Evolutionary conservation across 2,329 filamentous ascomycete genomes (phyloP).

Genomic region (Aspergillus carbonarius): DNA sequence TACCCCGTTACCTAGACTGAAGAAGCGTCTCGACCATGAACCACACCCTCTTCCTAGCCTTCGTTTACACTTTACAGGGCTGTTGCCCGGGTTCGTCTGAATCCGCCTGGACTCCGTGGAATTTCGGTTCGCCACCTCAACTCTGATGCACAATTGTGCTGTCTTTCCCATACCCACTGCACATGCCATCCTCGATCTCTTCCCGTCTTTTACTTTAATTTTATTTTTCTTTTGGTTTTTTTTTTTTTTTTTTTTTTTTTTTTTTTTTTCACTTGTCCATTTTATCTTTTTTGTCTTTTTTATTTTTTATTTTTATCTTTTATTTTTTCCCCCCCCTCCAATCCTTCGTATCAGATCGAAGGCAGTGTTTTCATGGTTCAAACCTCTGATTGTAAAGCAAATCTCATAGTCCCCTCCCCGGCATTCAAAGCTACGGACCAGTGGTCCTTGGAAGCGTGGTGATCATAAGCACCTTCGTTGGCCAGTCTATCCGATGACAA

Average conservation of each 20-base stretch:
- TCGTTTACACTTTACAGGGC: constrained; percentile 7
- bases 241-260: background rate
- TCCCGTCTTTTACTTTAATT: constrained; percentile 10
- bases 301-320: constrained; percentile 9
- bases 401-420: background rate
- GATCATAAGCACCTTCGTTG: constrained; percentile 6
- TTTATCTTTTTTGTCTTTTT: background rate
- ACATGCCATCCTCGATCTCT: constrained; percentile 2
- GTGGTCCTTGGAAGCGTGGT: constrained; percentile 1
- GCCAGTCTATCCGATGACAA: constrained; percentile 3
- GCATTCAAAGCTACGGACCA: background rate
- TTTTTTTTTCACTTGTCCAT: background rate
- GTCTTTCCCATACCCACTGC: constrained; percentile 6
- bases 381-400: background rate
- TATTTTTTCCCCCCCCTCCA: background rate
- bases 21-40: constrained; percentile 7
- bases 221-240: background rate
- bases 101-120: constrained; percentile 11
- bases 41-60: constrained; percentile 1
- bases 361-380: background rate
- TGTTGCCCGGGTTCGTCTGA: constrained; percentile 5
- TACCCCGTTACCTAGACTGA: constrained; percentile 3
- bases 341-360: constrained; percentile 5
- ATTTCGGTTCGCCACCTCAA: constrained; percentile 13
- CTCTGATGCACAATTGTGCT: constrained; percentile 8